These are phyloP conservation scores for Fusarium sacchari DNA, from an alignment of 2,329 filamentous ascomycete species.

Conservation along the genomic window DNA sequence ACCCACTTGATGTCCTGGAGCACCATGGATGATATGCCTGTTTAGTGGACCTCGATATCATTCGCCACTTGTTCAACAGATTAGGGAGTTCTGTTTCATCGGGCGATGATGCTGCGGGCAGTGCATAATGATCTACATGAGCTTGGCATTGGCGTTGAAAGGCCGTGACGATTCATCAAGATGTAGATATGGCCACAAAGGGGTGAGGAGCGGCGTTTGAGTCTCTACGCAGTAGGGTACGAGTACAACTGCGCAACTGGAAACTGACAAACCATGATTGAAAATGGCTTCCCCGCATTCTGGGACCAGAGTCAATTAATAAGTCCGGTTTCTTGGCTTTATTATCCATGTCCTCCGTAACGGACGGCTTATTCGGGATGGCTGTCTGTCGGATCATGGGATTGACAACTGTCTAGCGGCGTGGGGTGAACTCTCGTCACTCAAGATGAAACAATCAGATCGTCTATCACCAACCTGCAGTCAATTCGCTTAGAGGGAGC, in stretches of 20 bases:
- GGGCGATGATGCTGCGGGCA: constrained; percentile 6
- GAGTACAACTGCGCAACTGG: background rate
- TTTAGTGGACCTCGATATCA: constrained; percentile 24
- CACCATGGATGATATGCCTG: constrained; percentile 7
- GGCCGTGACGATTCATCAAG: background rate
- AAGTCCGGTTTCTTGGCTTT: constrained; percentile 18
- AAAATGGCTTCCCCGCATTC: constrained; percentile 18
- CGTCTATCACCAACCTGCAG: background rate
- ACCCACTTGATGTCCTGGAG: background rate
- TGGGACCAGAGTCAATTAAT: constrained; percentile 7
- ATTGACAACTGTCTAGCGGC: constrained; percentile 37
- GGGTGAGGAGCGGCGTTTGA: background rate
- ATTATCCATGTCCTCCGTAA: background rate
- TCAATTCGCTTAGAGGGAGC: background rate
- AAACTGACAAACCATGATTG: background rate
- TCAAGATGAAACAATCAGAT: constrained; percentile 13
- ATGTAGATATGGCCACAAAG: background rate
- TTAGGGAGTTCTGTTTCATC: constrained; percentile 5
- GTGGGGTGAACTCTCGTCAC: constrained; percentile 1
- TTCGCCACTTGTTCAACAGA: constrained; percentile 25
- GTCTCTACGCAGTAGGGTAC: no score
- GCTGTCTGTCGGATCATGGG: constrained; percentile 27
- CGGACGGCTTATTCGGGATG: constrained; percentile 9
- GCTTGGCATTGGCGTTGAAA: constrained; percentile 8
- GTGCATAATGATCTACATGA: constrained; percentile 41